Evolutionary conservation across 2,329 filamentous ascomycete species (phyloP), one percentile per base, ranked within the genome.

Genomic region (Blumeria graminis): DNA sequence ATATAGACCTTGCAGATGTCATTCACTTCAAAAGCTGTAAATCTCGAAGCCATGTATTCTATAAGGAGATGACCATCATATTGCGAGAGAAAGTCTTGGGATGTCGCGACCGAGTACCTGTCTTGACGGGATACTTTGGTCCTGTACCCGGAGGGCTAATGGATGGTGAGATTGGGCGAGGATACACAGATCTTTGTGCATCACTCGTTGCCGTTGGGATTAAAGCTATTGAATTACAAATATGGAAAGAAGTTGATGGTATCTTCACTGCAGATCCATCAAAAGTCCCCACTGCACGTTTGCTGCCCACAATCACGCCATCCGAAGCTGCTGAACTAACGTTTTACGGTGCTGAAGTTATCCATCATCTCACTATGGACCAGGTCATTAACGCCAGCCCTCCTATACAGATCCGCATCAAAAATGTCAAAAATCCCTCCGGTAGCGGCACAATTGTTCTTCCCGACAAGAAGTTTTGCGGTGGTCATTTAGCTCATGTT

Each of bases 161-260:
- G 63, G 85, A 90, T 63, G 80, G 80, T 45, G 84, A 93, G 63
- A 86, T 98, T 60, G 92, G 92, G 18, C 83, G 92, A 63, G 92
- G 92, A 34, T 98, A 98, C 70, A 96, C 92, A 9, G 92, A 98
- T 69, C 77, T 98, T 51, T 96, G 92, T 68, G 90, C 92, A 11
- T 89, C 92, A 6, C 74, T 98, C 14, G 82, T 89, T 55, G 88
- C 92, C 1, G 90, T 98, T 9, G 90, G 88, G 3, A 72, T 93
- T n/a, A 74, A 79, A 63, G 92, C 92, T 0, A 73, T 82, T 56
- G 92, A 98, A 69, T 76, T 98, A 55, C 92, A 98, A 69, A 85
- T 98, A 60, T 96, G 92, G 92, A 98, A 98, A 72, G 92, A 98
- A 68, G 92, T 98, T 6, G 92, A 98, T 68, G 89, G 88, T 58